Conservation (phyloP, 164 flowering plant genomes). For the Berberis vulgaris region DNA sequence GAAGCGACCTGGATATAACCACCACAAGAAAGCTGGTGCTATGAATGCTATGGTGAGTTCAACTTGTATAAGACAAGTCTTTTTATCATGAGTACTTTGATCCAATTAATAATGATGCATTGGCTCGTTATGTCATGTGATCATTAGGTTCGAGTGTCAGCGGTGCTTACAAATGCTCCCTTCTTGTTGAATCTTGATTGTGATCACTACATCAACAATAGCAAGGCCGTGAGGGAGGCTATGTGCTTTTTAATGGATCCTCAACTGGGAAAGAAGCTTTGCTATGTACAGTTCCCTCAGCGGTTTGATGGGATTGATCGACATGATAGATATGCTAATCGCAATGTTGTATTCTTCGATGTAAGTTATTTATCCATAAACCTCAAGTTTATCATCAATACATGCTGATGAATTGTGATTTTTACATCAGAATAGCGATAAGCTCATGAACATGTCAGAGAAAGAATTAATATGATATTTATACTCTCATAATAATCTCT, state of each 20-base stretch:
- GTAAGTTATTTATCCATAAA: conserved; percentile 28
- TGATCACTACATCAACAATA: conserved; percentile 89
- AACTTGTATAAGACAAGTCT: background rate
- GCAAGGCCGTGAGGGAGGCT: conserved; percentile 86
- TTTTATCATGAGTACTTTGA: background rate
- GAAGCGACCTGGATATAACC: conserved; percentile 83
- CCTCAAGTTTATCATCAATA: too few relatives aligned
- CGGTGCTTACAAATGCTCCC: conserved; percentile 93
- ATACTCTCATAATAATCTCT: background rate
- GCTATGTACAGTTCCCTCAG: conserved; percentile 93
- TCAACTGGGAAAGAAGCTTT: conserved; percentile 82
- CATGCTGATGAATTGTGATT: too few relatives aligned
- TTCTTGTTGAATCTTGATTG: conserved; percentile 89
- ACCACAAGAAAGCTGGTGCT: conserved; percentile 96
- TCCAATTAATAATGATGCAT: background rate
- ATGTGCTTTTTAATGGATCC: conserved; percentile 98
- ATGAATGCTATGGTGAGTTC: conserved; percentile 76
- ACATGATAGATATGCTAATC: conserved; percentile 85
- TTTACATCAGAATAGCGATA: too few relatives aligned
- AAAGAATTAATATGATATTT: too few relatives aligned
- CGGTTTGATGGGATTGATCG: conserved; percentile 93
- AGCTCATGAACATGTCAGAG: too few relatives aligned
- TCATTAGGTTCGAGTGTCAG: conserved; percentile 78
- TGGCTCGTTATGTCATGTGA: background rate
- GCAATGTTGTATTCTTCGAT: conserved; percentile 84